Percentiles rank a stretch among this genome's conserved stretches.
phyloP scores from a whole-genome alignment of 768 basidiomycete species.

The Tephrocybe rancida region DNA sequence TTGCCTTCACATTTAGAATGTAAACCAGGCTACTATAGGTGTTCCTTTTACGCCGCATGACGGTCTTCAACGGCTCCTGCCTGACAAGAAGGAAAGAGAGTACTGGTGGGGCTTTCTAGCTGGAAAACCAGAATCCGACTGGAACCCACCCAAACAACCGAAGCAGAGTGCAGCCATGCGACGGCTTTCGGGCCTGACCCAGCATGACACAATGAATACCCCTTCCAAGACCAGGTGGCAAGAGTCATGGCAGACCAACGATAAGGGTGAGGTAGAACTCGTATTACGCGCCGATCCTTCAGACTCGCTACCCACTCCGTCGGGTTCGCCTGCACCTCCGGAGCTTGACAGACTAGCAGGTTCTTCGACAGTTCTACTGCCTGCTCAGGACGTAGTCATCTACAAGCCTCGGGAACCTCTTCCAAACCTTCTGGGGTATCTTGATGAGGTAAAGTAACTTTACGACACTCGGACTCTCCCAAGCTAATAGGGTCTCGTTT shows the following conservation, averaged over 20 bases:
- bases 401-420: conserved; percentile 57
- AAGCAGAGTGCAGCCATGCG: conserved; percentile 28
- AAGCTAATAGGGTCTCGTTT: conserved; percentile 14
- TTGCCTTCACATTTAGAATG: conserved; percentile 61
- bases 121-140: conserved; percentile 68
- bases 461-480: background rate
- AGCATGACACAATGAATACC: conserved; percentile 31
- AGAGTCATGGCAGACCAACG: conserved; percentile 35
- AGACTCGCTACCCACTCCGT: conserved; percentile 43
- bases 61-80: conserved; percentile 44
- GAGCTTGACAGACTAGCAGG: conserved; percentile 14
- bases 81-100: conserved; percentile 73
- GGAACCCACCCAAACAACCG: conserved; percentile 56
- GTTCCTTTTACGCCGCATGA: conserved; percentile 35
- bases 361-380: conserved; percentile 1
- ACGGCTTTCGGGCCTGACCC: conserved; percentile 23
- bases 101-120: conserved; percentile 80
- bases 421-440: conserved; percentile 52
- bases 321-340: conserved; percentile 36
- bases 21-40: conserved; percentile 60
- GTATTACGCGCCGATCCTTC: conserved; percentile 33
- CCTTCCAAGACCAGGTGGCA: conserved; percentile 14
- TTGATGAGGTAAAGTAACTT: conserved; percentile 62
- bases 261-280: conserved; percentile 46
- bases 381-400: conserved; percentile 1